These are phyloP conservation scores for Alternaria tenuissima DNA, from an alignment of 2,329 filamentous ascomycete species.

Conservation along the genomic window DNA sequence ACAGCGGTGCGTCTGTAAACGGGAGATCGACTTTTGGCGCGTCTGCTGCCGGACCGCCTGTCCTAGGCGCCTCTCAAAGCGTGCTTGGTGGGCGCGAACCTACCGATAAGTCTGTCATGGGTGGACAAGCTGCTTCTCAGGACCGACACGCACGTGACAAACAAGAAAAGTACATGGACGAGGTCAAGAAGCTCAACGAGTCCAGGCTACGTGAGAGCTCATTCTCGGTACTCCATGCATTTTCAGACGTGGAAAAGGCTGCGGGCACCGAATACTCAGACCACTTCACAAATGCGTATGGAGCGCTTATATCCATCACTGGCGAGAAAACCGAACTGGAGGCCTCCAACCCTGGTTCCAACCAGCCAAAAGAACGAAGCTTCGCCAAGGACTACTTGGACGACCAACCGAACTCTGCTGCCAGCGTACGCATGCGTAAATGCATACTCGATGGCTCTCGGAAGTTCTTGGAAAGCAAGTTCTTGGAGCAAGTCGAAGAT, in stretches of 20 bases:
- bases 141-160: constrained; percentile 83
- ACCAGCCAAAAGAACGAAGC: constrained; percentile 75
- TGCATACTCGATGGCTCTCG: constrained; percentile 83
- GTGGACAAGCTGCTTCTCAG: constrained; percentile 64
- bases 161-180: constrained; percentile 80
- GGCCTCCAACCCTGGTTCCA: constrained; percentile 63
- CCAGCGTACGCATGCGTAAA: constrained; percentile 74
- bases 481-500: constrained; percentile 78
- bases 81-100: constrained; percentile 69
- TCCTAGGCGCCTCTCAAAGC: constrained; percentile 79
- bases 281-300: constrained; percentile 83
- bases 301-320: constrained; percentile 79
- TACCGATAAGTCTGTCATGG: constrained; percentile 63
- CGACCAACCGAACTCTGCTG: constrained; percentile 70
- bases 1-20: constrained; percentile 41
- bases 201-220: constrained; percentile 71
- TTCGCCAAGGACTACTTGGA: constrained; percentile 82
- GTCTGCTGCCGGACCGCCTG: constrained; percentile 75
- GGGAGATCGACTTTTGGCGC: constrained; percentile 63
- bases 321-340: constrained; percentile 68
- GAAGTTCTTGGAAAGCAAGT: constrained; percentile 80
- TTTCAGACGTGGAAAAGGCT: constrained; percentile 76
- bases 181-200: constrained; percentile 80
- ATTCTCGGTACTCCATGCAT: constrained; percentile 78
- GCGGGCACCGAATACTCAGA: constrained; percentile 75